Evolutionary conservation across 768 basidiomycete genomes (phyloP).

Genomic region (Cystobasidium tubakii): DNA sequence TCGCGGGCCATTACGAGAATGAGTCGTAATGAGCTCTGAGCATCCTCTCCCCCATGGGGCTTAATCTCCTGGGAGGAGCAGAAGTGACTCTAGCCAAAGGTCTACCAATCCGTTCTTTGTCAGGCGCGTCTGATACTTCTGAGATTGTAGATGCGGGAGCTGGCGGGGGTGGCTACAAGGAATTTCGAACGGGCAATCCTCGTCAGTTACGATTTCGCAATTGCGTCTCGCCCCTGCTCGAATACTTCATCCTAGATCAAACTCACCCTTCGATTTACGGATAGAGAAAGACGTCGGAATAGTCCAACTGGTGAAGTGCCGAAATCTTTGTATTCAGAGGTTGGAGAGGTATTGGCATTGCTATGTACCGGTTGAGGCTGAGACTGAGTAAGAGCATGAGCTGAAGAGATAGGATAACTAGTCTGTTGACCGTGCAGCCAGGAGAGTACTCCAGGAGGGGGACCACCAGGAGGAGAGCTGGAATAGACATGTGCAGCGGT

Average conservation of each 20-base stretch:
- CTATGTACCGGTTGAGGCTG: background rate
- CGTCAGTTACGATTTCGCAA: too few relatives aligned
- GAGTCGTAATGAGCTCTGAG: background rate
- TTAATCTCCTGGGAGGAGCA: slow-evolving; percentile 11
- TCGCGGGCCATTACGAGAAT: background rate
- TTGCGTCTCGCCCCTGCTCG: background rate
- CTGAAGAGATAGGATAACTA: slow-evolving; percentile 6
- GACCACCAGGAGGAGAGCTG: background rate
- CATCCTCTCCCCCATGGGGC: slow-evolving; percentile 28
- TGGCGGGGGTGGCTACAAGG: slow-evolving; percentile 2
- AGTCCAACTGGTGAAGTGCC: slow-evolving; percentile 3
- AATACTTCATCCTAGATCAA: background rate
- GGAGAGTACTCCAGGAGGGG: background rate
- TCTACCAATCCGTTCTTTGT: slow-evolving; percentile 16
- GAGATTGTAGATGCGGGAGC: slow-evolving; percentile 6
- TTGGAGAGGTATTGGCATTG: background rate
- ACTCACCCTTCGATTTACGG: slow-evolving; percentile 15
- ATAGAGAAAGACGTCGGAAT: slow-evolving; percentile 10
- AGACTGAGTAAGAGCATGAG: background rate
- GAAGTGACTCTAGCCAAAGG: slow-evolving; percentile 9
- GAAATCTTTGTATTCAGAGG: background rate
- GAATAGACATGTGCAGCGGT: background rate
- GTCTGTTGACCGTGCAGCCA: slow-evolving; percentile 27
- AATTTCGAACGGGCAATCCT: too few relatives aligned
- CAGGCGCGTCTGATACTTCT: background rate